Base-by-base conservation (phyloP, 2,329 filamentous ascomycete genomes). In the Trichoderma arundinaceum region DNA sequence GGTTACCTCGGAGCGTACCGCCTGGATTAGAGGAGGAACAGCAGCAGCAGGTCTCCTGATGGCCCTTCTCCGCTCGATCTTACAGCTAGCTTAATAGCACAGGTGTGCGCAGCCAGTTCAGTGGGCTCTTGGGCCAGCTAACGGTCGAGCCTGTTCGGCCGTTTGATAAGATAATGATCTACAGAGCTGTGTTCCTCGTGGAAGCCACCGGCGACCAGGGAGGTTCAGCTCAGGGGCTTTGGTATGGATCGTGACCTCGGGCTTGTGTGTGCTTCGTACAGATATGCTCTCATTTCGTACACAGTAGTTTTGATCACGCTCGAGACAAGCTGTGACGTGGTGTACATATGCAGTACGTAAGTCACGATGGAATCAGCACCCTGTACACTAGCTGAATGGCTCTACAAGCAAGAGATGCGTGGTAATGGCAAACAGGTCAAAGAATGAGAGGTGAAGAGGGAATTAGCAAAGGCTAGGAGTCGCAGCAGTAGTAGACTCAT, bases 81-180 rank as follows among this genome's bases (percentile, higher is more conserved):
- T 43, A 35, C 49, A 46, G n/a, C 38, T 52, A 44, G 58, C 22
- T 52, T 15, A 35, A 62, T 22, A 15, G 46, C 59, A 52, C 38
- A 53, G 35, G 39, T 48, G 22, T 44, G 59, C n/a, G 48, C 17
- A 35, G 38, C 48, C 41, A 44, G 59, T 52, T 12, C 17, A 38
- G 59, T 63, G 59, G 59, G 49, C 49, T 63, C n/a, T 46, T 59
- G 12, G 39, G 17, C 12, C 32, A 28, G 19, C 19, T 49, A 28
- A 28, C 19, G 52, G 33, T 22, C 35, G 35, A 41, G 35, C 7
- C n/a, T 46, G n/a, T n/a, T 43, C 32, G 32, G 39, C 28, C 48
- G 39, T 51, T 35, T 54, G 59, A 63, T 63, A 63, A 63, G 59
- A 63, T 63, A 63, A 54, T 63, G 59, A 63, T 63, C 59, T 63